Conservation (phyloP, 768 basidiomycete genomes). For the Xerocomus spinulosus region DNA sequence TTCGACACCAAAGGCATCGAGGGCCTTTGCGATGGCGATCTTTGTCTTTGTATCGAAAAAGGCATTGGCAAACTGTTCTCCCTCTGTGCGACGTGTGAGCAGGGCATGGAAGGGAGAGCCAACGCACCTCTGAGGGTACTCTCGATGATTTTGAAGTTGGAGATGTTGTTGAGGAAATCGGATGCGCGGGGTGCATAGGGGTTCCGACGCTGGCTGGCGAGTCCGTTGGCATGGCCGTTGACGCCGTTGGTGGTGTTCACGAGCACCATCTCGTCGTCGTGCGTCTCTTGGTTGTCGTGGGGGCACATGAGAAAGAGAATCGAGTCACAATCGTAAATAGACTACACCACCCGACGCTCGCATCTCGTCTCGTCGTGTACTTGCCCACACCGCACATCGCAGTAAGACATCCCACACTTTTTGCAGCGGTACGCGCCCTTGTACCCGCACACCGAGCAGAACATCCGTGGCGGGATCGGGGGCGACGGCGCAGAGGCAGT, state of each 20-base stretch:
- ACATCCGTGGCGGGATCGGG: conserved; percentile 57
- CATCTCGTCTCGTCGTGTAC: conserved; percentile 80
- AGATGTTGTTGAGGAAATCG: conserved; percentile 89
- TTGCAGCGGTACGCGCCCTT: conserved; percentile 77
- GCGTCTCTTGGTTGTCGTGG: conserved; percentile 46
- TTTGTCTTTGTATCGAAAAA: conserved; percentile 99
- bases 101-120: neutral
- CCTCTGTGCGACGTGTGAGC: conserved; percentile 53
- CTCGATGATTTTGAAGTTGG: conserved; percentile 93
- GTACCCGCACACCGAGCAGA: conserved; percentile 88
- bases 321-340: conserved; percentile 12
- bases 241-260: conserved; percentile 32
- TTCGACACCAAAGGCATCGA: conserved; percentile 98
- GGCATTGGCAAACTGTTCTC: conserved; percentile 98
- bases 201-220: conserved; percentile 49
- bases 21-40: conserved; percentile 94
- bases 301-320: conserved; percentile 41
- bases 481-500: conserved; percentile 61
- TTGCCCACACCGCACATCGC: conserved; percentile 65
- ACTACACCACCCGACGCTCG: conserved; percentile 62
- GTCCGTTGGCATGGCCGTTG: conserved; percentile 37
- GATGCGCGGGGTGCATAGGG: conserved; percentile 86
- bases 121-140: conserved; percentile 85
- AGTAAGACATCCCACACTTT: conserved; percentile 73
- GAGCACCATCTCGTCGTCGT: conserved; percentile 49